Percentiles rank a stretch among this genome's conserved stretches.
phyloP scores from a whole-genome alignment of 805 yeast genomes.

The Ascoidea asiatica region DNA sequence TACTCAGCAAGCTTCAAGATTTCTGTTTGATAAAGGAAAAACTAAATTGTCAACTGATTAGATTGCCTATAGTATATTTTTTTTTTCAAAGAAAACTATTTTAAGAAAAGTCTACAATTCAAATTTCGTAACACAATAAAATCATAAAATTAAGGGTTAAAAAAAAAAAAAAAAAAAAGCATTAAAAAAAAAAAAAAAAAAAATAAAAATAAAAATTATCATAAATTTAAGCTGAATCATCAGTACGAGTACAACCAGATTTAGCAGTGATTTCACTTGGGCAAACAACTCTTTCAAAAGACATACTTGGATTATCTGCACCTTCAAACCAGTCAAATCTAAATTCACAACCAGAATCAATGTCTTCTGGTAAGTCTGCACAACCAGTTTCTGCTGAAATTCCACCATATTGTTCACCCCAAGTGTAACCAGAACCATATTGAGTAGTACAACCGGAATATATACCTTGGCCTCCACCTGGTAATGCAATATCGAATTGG shows the following conservation, averaged over 20 bases:
- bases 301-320: constrained; percentile 5
- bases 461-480: constrained; percentile 7
- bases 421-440: constrained; percentile 3
- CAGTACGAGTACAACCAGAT: constrained; percentile 5
- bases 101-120: too few relatives aligned
- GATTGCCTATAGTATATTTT: too few relatives aligned
- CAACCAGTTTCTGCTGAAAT: constrained; percentile 3
- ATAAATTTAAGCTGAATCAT: constrained; percentile 2
- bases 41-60: too few relatives aligned
- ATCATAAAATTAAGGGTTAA: too few relatives aligned
- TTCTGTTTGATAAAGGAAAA: too few relatives aligned
- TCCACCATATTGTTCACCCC: constrained; percentile 8
- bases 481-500: constrained; percentile 6
- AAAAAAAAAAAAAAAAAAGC: too few relatives aligned
- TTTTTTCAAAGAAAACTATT: too few relatives aligned
- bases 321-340: constrained; percentile 6
- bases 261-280: constrained; percentile 5
- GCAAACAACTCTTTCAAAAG: constrained; percentile 6
- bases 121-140: too few relatives aligned
- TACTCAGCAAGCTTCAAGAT: too few relatives aligned
- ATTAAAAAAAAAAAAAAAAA: not conserved
- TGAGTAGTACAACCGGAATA: constrained; percentile 1
- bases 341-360: constrained; percentile 6
- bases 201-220: constrained; percentile 1
- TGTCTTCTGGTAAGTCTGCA: constrained; percentile 3